Conservation (phyloP, 176 grass and related monocot species). For the Oryza rufipogon region DNA sequence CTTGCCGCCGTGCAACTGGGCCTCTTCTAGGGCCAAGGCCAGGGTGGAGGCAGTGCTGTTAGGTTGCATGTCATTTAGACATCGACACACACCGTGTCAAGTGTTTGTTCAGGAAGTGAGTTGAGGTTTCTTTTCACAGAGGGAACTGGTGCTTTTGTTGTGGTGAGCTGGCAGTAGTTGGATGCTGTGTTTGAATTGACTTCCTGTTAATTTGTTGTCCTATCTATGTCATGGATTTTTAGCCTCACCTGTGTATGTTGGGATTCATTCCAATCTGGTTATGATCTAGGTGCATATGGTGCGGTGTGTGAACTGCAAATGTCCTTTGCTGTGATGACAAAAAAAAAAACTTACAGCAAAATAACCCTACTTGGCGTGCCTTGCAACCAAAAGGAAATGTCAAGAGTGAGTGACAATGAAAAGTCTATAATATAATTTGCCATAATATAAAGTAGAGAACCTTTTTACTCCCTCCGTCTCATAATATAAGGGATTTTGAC, state of each 20-base stretch:
- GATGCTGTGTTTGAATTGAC: conserved; percentile 9
- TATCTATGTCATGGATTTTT: neutral
- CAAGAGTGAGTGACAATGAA: neutral
- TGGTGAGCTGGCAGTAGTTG: conserved; percentile 10
- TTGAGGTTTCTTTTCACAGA: conserved; percentile 32
- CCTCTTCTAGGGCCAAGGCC: conserved; percentile 55
- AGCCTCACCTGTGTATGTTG: neutral
- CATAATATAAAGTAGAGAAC: neutral
- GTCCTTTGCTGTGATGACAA: neutral
- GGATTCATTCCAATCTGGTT: neutral
- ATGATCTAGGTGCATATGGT: neutral
- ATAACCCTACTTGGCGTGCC: neutral
- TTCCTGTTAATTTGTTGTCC: neutral
- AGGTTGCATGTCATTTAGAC: conserved; percentile 39
- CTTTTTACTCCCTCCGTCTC: too few relatives aligned
- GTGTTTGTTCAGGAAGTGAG: conserved; percentile 31
- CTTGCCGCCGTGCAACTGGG: conserved; percentile 43
- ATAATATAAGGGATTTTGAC: too few relatives aligned
- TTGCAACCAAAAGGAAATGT: neutral
- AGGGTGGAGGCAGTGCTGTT: conserved; percentile 83
- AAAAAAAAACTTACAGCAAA: neutral
- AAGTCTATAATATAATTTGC: neutral
- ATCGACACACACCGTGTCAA: conserved; percentile 9
- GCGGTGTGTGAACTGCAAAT: neutral
- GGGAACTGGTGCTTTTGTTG: conserved; percentile 28